These are phyloP conservation scores for Geum urbanum DNA, from an alignment of 306 rosid genomes.

Conservation along the genomic window DNA sequence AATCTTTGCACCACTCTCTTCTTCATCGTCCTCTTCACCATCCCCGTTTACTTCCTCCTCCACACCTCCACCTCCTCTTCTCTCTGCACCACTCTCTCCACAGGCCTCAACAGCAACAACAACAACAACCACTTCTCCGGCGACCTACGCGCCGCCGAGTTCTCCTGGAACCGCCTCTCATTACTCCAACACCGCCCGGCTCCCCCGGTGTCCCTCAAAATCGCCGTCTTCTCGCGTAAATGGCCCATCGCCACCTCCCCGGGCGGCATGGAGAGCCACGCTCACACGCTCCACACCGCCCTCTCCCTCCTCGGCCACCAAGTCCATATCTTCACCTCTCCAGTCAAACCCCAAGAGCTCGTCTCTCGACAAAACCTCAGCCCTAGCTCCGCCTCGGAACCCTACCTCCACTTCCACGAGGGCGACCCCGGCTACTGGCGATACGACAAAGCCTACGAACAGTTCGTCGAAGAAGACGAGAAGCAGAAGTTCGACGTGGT, in stretches of 20 bases:
- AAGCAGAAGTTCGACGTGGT: constrained; percentile 63
- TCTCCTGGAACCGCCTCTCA: constrained; percentile 76
- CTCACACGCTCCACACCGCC: constrained; percentile 77
- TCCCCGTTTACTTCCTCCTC: constrained; percentile 66
- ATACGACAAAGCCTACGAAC: constrained; percentile 93
- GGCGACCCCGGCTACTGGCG: constrained; percentile 88
- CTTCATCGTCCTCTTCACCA: constrained; percentile 66
- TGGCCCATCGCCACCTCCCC: constrained; percentile 86
- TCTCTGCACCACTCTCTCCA: constrained; percentile 43
- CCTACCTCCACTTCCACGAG: constrained; percentile 67
- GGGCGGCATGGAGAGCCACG: constrained; percentile 99
- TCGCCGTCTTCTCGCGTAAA: constrained; percentile 87
- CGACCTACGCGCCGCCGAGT: constrained; percentile 61
- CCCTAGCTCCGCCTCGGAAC: constrained; percentile 45
- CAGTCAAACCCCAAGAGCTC: constrained; percentile 22
- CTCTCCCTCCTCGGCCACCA: constrained; percentile 74
- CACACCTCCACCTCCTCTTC: constrained; percentile 54
- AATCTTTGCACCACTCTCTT: constrained; percentile 61
- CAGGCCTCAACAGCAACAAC: constrained; percentile 22
- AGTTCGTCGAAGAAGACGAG: constrained; percentile 51
- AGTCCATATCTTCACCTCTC: constrained; percentile 85
- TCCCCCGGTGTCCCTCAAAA: constrained; percentile 38
- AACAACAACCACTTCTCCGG: constrained; percentile 49
- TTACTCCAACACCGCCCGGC: constrained; percentile 38
- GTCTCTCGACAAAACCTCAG: not conserved